These are phyloP conservation scores for Parasarocladium wereldwijsianum DNA, from an alignment of 2,329 filamentous ascomycete genomes.

Conservation along the genomic window DNA sequence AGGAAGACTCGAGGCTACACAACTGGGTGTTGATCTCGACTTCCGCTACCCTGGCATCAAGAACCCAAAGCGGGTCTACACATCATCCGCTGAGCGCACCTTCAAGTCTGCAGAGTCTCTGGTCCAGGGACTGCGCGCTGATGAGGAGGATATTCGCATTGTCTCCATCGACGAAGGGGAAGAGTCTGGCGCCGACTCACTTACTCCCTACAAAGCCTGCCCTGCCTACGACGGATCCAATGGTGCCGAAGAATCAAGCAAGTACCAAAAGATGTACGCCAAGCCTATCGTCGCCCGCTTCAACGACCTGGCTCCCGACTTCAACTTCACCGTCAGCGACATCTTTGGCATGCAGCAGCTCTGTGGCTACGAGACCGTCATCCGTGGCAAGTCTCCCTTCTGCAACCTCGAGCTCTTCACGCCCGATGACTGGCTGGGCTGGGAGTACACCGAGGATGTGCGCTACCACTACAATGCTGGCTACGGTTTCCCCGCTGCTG, in stretches of 20 bases:
- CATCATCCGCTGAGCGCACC: slow-evolving; percentile 48
- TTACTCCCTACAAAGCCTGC: slow-evolving; percentile 52
- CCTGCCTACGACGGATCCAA: slow-evolving; percentile 43
- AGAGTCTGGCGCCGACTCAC: slow-evolving; percentile 39
- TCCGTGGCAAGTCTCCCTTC: slow-evolving; percentile 45
- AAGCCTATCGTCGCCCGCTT: slow-evolving; percentile 43
- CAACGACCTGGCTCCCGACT: slow-evolving; percentile 33
- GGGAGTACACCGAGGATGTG: slow-evolving; percentile 50
- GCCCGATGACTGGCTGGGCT: slow-evolving; percentile 49
- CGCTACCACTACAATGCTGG: slow-evolving; percentile 52
- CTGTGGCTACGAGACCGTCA: slow-evolving; percentile 52
- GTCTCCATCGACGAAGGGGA: slow-evolving; percentile 40
- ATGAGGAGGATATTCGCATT: slow-evolving; percentile 37
- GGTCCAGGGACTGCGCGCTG: slow-evolving; percentile 38
- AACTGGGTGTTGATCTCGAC: slow-evolving; percentile 41
- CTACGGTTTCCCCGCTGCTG: slow-evolving; percentile 43
- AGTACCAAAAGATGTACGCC: slow-evolving; percentile 40
- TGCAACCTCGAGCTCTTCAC: slow-evolving; percentile 44
- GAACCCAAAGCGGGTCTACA: slow-evolving; percentile 41
- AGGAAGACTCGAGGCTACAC: slow-evolving; percentile 44
- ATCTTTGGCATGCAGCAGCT: slow-evolving; percentile 52
- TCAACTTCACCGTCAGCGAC: slow-evolving; percentile 50
- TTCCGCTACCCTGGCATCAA: slow-evolving; percentile 41
- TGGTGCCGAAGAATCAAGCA: slow-evolving; percentile 37
- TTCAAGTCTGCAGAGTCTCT: slow-evolving; percentile 42